phyloP scores from a whole-genome alignment of 2,329 filamentous ascomycete genomes.

The Colletotrichum sojae region DNA sequence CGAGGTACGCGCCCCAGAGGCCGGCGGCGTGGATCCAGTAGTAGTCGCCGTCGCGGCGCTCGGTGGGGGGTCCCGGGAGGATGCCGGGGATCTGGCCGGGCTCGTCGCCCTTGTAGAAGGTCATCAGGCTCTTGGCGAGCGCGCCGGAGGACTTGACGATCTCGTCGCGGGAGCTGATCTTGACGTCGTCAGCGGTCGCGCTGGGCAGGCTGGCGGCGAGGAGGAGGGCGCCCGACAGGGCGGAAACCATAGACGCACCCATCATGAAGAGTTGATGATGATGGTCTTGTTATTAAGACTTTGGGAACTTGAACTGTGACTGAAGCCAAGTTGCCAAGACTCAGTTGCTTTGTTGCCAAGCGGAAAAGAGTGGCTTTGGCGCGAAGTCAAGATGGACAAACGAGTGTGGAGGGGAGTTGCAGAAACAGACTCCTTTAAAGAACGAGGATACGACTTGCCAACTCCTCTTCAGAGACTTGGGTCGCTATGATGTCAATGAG shows the following conservation, averaged over 20 bases:
- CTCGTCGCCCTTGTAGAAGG: constrained; percentile 50
- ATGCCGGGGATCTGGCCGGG: constrained; percentile 48
- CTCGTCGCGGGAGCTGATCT: constrained; percentile 33
- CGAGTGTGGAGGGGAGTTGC: neutral
- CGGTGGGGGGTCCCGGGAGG: constrained; percentile 44
- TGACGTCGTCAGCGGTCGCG: constrained; percentile 7
- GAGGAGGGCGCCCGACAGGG: constrained; percentile 12
- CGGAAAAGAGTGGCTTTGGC: neutral
- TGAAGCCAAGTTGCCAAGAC: too few species aligned
- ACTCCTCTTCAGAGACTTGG: neutral
- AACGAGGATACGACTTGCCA: neutral
- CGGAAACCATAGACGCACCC: neutral
- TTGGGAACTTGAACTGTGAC: too few species aligned
- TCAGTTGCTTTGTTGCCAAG: neutral
- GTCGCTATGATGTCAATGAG: neutral
- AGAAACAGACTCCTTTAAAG: neutral
- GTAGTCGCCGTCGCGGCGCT: constrained; percentile 47
- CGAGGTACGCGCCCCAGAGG: constrained; percentile 53
- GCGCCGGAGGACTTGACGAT: constrained; percentile 42
- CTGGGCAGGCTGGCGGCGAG: neutral
- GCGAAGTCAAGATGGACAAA: neutral
- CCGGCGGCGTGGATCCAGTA: constrained; percentile 53
- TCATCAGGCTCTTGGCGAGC: constrained; percentile 49
- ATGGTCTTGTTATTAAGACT: too few species aligned
- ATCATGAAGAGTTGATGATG: neutral